Evolutionary conservation across 257 asterid species (phyloP), one percentile per base, ranked within the genome.

Genomic region (Linaria vulgaris): DNA sequence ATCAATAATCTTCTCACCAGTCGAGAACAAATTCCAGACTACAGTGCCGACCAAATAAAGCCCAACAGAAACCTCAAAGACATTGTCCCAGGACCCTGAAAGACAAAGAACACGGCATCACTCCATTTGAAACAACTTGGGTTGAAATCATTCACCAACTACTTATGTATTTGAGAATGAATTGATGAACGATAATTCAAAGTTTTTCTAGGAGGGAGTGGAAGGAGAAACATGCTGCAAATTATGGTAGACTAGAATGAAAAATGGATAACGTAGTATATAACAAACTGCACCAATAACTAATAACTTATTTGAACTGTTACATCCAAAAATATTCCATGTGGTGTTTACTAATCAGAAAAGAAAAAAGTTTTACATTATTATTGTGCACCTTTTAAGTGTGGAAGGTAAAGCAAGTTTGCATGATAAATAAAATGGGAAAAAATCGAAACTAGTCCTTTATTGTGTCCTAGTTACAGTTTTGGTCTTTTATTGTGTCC

Each of bases 21-120:
- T 87, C 38, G 97, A 83, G 82, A 90, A 90, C 53, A 83, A 84
- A 68, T 87, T 84, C 95, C 95, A 87, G 15, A 87, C 81, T 44
- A 85, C 92, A 0, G 97, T 85, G 47, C 95, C 97, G 13, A 73
- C 83, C 67, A 90, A 73, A 72, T 90, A 87, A 24, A 90, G 90
- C 47, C 95, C 95, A 24, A 90, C 95, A 0, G 97, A 83, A 47
- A 87, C 95, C 67, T 80, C 69, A 49, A 87, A 90, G 34, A 90
- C 95, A 46, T 90, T 80, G 49, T 85, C 95, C 92, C 96, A 87
- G 20, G 95, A 83, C 67, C 97, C 97, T 90, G 83, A 62, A 46
- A 69, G 64, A 38, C 56, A 58, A 14, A 66, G 6, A 55, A 51
- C 25, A 11, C 22, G 41, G 43, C 25, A 2, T n/a, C 63, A 2